Evolutionary conservation across 2,329 filamentous ascomycete species (phyloP).

Genomic region (Cladosporium sp.): DNA sequence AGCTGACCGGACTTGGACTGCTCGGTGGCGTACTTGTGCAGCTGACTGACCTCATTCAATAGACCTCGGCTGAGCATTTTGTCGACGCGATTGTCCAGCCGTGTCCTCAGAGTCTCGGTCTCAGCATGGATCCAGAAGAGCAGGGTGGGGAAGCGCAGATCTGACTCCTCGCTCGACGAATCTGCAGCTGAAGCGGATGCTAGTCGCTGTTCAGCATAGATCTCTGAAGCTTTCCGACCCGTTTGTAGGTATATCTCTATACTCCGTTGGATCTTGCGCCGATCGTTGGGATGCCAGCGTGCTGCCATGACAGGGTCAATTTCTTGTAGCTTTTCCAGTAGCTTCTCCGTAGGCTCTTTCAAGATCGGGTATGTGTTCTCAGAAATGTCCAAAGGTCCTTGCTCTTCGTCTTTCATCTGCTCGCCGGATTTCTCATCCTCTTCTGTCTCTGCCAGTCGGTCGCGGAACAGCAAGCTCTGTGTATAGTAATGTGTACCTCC

Average conservation of each 20-base stretch:
- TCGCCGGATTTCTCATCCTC: background rate
- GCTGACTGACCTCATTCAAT: slow-evolving; percentile 59
- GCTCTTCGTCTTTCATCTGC: slow-evolving; percentile 30
- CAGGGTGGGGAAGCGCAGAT: slow-evolving; percentile 59
- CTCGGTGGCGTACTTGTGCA: slow-evolving; percentile 50
- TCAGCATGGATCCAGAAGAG: slow-evolving; percentile 87
- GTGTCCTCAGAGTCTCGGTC: slow-evolving; percentile 63
- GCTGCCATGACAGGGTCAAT: slow-evolving; percentile 88
- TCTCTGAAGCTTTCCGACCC: slow-evolving; percentile 76
- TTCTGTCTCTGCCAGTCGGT: slow-evolving; percentile 57
- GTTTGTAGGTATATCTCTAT: slow-evolving; percentile 87
- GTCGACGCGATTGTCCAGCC: slow-evolving; percentile 76
- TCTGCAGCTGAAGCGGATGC: slow-evolving; percentile 10
- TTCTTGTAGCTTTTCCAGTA: slow-evolving; percentile 70
- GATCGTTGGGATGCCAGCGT: slow-evolving; percentile 91
- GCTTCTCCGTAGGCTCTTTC: slow-evolving; percentile 66
- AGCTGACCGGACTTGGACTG: slow-evolving; percentile 42
- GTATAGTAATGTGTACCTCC: slow-evolving; percentile 96
- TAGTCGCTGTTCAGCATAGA: slow-evolving; percentile 73
- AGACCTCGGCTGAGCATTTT: slow-evolving; percentile 74
- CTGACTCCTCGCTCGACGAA: background rate
- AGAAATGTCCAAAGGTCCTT: slow-evolving; percentile 32
- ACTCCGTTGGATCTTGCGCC: slow-evolving; percentile 83
- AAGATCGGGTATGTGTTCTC: slow-evolving; percentile 65
- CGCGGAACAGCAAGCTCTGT: slow-evolving; percentile 80